Conservation (phyloP, 2,329 filamentous ascomycete genomes). For the Ophiosphaerella korrae region DNA sequence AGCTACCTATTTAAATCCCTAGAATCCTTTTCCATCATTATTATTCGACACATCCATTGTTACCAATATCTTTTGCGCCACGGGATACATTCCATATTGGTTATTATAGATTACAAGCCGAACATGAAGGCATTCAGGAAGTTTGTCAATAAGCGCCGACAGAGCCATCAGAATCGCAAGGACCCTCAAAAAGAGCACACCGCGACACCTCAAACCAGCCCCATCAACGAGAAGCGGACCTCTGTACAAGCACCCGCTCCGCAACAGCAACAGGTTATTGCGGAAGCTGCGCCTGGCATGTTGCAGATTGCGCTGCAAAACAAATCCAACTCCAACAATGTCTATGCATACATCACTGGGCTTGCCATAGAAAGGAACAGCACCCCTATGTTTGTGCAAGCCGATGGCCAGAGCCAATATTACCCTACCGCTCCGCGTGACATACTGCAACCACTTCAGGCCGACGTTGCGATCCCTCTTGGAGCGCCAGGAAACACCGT, state of each 20-base stretch:
- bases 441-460: conserved; percentile 58
- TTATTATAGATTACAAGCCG: conserved; percentile 5
- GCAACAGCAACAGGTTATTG: conserved; percentile 32
- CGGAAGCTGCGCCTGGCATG: conserved; percentile 44
- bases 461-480: conserved; percentile 67
- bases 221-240: conserved; percentile 12
- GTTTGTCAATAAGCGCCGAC: conserved; percentile 31
- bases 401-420: conserved; percentile 70
- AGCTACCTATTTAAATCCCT: neutral
- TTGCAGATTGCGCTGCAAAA: conserved; percentile 69
- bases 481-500: conserved; percentile 65
- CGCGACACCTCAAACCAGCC: conserved; percentile 5
- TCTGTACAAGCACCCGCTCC: conserved; percentile 13
- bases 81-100: neutral
- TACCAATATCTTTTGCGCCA: neutral
- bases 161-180: conserved; percentile 18
- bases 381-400: conserved; percentile 64
- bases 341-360: conserved; percentile 75
- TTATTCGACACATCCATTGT: neutral
- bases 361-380: conserved; percentile 64
- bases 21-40: neutral
- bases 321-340: conserved; percentile 63
- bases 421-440: conserved; percentile 64
- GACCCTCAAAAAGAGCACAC: conserved; percentile 1
- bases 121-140: conserved; percentile 35